Conservation (phyloP, 2,329 filamentous ascomycete species). For the Aspergillus transmontanensis region DNA sequence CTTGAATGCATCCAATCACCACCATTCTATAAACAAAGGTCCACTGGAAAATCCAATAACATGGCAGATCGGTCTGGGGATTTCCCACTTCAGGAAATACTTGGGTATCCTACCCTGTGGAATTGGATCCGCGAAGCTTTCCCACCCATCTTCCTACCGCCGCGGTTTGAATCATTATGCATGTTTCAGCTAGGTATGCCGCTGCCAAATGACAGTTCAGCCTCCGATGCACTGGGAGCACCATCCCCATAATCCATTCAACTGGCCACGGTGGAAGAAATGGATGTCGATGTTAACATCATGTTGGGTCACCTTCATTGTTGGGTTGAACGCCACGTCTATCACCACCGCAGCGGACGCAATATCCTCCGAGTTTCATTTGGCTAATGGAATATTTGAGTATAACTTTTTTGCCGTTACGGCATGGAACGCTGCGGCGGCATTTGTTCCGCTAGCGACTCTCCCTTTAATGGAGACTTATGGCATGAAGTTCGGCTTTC, state of each 20-base stretch:
- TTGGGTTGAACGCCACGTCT: slow-evolving; percentile 24
- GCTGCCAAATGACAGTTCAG: neutral
- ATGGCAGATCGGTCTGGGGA: neutral
- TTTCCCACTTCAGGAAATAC: neutral
- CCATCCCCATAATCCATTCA: slow-evolving; percentile 22
- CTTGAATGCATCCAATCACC: neutral
- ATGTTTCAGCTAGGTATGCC: neutral
- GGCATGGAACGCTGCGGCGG: slow-evolving; percentile 23
- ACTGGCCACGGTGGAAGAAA: slow-evolving; percentile 21
- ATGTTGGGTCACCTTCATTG: slow-evolving; percentile 21
- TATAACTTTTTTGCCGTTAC: slow-evolving; percentile 26
- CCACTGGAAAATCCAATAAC: neutral
- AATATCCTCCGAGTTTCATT: slow-evolving; percentile 17
- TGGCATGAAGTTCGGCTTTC: slow-evolving; percentile 18
- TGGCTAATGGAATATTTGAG: slow-evolving; percentile 19
- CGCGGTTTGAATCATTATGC: neutral
- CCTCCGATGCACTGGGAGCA: slow-evolving; percentile 12
- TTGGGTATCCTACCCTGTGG: neutral
- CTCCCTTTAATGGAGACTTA: slow-evolving; percentile 25
- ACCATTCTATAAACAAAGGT: neutral
- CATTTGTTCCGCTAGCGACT: slow-evolving; percentile 21
- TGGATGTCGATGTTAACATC: slow-evolving; percentile 22
- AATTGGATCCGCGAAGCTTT: neutral
- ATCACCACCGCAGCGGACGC: slow-evolving; percentile 21
- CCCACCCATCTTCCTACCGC: neutral